These are phyloP conservation scores for Hanseniaspora nectarophila DNA, from an alignment of 805 yeast genomes.

Conservation along the genomic window DNA sequence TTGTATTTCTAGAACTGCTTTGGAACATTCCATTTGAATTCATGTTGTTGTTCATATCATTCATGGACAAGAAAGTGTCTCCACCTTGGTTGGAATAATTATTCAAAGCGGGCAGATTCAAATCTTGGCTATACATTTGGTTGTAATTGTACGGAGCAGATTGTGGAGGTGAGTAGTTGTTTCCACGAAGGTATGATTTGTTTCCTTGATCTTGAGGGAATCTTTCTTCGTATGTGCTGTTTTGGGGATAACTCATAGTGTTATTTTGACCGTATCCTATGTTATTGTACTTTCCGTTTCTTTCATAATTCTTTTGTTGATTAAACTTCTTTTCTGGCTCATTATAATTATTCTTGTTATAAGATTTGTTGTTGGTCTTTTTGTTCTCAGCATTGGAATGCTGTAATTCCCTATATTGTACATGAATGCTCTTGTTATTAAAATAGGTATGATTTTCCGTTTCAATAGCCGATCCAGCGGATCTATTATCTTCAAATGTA, in stretches of 20 bases:
- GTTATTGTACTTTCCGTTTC: background rate
- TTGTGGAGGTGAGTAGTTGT: background rate
- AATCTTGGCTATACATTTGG: background rate
- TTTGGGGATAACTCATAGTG: background rate
- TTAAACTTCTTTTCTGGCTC: background rate
- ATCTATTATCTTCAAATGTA: constrained; percentile 46
- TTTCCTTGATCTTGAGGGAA: background rate
- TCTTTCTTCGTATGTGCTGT: too few relatives aligned
- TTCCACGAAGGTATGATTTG: background rate
- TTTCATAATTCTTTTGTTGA: background rate
- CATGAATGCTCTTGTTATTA: constrained; percentile 65
- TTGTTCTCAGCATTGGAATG: constrained; percentile 21
- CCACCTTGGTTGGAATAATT: background rate
- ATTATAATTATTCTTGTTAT: background rate
- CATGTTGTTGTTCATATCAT: background rate
- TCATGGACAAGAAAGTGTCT: background rate
- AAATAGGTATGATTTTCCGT: constrained; percentile 72
- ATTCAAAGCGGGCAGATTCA: background rate
- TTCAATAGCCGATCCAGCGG: constrained; percentile 82
- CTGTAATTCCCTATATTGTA: constrained; percentile 62
- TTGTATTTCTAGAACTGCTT: background rate
- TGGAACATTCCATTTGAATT: background rate
- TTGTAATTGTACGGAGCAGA: background rate
- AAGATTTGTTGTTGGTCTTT: background rate
- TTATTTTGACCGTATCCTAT: background rate